These are phyloP conservation scores for Auriscalpium vulgare DNA, from an alignment of 768 basidiomycete species.

Conservation along the genomic window DNA sequence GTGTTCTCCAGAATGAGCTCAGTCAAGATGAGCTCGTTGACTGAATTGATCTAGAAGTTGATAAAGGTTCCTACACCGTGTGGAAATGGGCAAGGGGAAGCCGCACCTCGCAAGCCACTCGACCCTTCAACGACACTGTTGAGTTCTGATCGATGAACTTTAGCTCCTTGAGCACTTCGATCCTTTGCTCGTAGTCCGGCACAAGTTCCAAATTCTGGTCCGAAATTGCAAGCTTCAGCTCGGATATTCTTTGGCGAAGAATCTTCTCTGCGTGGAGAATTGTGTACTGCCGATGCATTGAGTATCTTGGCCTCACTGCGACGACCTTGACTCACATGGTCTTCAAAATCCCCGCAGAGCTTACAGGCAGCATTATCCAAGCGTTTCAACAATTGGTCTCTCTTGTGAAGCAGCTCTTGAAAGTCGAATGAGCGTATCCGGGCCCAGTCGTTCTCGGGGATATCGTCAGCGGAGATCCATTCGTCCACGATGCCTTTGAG, in stretches of 20 bases:
- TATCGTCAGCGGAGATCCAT: slow-evolving; percentile 37
- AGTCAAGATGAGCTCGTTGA: slow-evolving; percentile 92
- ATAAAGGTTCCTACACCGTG: neutral
- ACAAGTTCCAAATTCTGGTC: slow-evolving; percentile 96
- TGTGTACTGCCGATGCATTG: slow-evolving; percentile 48
- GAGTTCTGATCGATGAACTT: slow-evolving; percentile 94
- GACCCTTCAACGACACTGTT: slow-evolving; percentile 90
- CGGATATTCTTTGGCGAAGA: slow-evolving; percentile 64
- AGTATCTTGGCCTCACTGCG: slow-evolving; percentile 1
- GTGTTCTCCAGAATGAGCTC: slow-evolving; percentile 97
- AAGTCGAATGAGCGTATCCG: slow-evolving; percentile 83
- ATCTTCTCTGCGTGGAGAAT: slow-evolving; percentile 69
- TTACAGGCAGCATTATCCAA: slow-evolving; percentile 42
- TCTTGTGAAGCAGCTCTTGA: slow-evolving; percentile 66
- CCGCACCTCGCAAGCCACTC: slow-evolving; percentile 93
- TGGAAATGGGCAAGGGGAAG: neutral
- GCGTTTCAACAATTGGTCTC: slow-evolving; percentile 41
- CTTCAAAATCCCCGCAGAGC: slow-evolving; percentile 57
- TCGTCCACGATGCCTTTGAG: slow-evolving; percentile 47
- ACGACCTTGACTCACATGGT: slow-evolving; percentile 52
- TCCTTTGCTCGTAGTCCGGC: slow-evolving; percentile 94
- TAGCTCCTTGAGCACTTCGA: slow-evolving; percentile 83
- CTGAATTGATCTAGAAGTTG: slow-evolving; percentile 83
- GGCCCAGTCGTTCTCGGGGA: slow-evolving; percentile 82
- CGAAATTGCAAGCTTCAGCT: slow-evolving; percentile 78